phyloP scores from a whole-genome alignment of 352 stramenopile species.

The Phytopythium helicoides region DNA sequence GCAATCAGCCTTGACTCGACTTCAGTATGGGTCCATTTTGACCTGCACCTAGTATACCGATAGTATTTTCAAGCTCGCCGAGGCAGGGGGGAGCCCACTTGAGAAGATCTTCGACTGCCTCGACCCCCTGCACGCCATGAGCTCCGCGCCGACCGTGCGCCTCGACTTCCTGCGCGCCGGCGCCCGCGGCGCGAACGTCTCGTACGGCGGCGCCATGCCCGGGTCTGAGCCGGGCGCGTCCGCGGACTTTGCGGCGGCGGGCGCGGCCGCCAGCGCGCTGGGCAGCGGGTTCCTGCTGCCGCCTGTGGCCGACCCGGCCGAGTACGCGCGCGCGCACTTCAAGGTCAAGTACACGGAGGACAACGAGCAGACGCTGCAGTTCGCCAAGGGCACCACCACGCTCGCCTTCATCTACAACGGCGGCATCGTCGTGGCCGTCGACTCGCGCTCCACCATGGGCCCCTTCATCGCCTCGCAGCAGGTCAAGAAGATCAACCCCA shows the following conservation, averaged over 20 bases:
- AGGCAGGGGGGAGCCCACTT: too few species aligned
- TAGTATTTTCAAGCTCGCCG: too few species aligned
- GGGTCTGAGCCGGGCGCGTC: slow-evolving; percentile 51
- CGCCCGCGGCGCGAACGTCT: slow-evolving; percentile 54
- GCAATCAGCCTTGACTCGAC: too few species aligned
- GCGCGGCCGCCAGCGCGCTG: slow-evolving; percentile 24
- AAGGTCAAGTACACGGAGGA: slow-evolving; percentile 97
- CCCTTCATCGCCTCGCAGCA: slow-evolving; percentile 98
- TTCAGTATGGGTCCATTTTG: too few species aligned
- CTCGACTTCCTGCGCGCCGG: slow-evolving; percentile 74
- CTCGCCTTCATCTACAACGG: slow-evolving; percentile 99
- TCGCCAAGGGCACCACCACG: slow-evolving; percentile 99
- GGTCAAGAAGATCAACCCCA: slow-evolving; percentile 99
- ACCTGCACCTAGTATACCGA: too few species aligned
- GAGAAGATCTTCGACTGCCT: too few species aligned
- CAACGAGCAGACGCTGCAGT: slow-evolving; percentile 94
- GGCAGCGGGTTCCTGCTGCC: slow-evolving; percentile 70
- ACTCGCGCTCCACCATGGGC: slow-evolving; percentile 99
- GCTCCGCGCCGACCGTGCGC: slow-evolving; percentile 40
- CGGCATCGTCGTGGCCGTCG: slow-evolving; percentile 98
- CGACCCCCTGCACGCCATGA: too few species aligned
- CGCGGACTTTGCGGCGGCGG: slow-evolving; percentile 28
- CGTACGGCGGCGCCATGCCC: slow-evolving; percentile 76
- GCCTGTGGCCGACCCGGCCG: slow-evolving; percentile 86
- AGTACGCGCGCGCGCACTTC: slow-evolving; percentile 96